phyloP scores from a whole-genome alignment of 257 asterid species.

The Solanum rostratum region DNA sequence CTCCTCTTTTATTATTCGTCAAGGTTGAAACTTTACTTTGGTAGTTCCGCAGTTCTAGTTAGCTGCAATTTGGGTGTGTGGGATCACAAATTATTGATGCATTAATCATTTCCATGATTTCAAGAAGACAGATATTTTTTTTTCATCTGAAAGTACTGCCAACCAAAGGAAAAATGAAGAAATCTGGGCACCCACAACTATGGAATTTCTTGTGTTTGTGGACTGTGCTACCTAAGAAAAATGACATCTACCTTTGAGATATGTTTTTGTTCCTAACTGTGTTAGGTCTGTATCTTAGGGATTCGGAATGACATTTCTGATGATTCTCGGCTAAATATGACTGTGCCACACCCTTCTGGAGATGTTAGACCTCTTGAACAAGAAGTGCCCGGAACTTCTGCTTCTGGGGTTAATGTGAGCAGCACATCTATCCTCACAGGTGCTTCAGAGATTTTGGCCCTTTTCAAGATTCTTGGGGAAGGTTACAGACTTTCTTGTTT shows the following conservation, averaged over 20 bases:
- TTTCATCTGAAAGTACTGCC: not conserved
- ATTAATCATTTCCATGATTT: not conserved
- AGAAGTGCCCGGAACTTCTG: slow-evolving; percentile 45
- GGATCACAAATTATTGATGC: not conserved
- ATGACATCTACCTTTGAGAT: not conserved
- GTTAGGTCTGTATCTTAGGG: slow-evolving; percentile 31
- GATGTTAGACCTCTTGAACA: slow-evolving; percentile 52
- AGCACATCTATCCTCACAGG: slow-evolving; percentile 49
- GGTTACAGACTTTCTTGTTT: slow-evolving; percentile 80
- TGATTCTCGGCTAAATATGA: slow-evolving; percentile 49
- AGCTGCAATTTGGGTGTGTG: not conserved
- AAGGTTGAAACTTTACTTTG: not conserved
- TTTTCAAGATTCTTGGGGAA: slow-evolving; percentile 82
- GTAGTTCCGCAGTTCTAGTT: not conserved
- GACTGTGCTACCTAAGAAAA: not conserved
- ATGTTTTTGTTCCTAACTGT: slow-evolving; percentile 4
- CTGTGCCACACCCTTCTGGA: slow-evolving; percentile 35
- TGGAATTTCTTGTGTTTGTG: not conserved
- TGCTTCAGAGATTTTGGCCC: slow-evolving; percentile 59
- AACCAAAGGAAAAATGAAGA: not conserved
- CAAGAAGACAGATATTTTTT: not conserved
- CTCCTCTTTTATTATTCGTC: not conserved
- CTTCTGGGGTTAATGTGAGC: slow-evolving; percentile 32
- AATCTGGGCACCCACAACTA: not conserved
- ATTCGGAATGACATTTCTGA: slow-evolving; percentile 51